A percentile compares a stretch with the other conserved stretches of the same genome.
Conservation (phyloP, 805 yeast genomes). For the Ogataea populi-albae region DNA sequence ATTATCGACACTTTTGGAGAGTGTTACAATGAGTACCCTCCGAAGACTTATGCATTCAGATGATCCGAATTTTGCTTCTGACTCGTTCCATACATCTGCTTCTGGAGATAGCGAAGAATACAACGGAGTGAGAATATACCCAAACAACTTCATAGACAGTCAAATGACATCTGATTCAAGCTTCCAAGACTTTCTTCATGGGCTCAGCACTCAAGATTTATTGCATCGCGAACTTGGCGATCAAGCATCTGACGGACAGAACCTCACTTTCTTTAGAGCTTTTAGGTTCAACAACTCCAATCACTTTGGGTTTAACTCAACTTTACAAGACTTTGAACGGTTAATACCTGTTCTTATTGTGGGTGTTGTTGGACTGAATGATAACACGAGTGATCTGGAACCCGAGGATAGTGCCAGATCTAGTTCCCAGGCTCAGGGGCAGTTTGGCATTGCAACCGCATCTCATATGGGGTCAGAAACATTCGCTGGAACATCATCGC, state of each 20-base stretch:
- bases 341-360: slow-evolving; percentile 31
- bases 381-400: slow-evolving; percentile 4
- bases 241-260: slow-evolving; percentile 30
- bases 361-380: slow-evolving; percentile 31
- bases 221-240: slow-evolving; percentile 26
- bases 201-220: slow-evolving; percentile 21
- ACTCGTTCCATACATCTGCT: slow-evolving; percentile 2
- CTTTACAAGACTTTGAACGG: slow-evolving; percentile 15
- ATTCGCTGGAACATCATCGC: background rate
- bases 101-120: slow-evolving; percentile 9
- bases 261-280: slow-evolving; percentile 40
- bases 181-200: slow-evolving; percentile 43
- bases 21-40: slow-evolving; percentile 27
- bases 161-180: slow-evolving; percentile 31
- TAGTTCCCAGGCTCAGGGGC: no score
- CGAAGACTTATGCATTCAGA: slow-evolving; percentile 20
- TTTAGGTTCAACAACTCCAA: slow-evolving; percentile 36
- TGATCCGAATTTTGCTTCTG: slow-evolving; percentile 5
- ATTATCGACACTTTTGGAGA: slow-evolving; percentile 24
- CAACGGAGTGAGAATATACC: slow-evolving; percentile 23
- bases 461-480: background rate
- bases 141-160: slow-evolving; percentile 8
- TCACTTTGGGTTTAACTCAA: slow-evolving; percentile 15
- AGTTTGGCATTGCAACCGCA: slow-evolving; percentile 1
- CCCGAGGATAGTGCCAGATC: slow-evolving; percentile 1